Evolutionary conservation across 352 stramenopile species (phyloP), one percentile per base, ranked within the genome.

Genomic region (Globisporangium recalcitrans): DNA sequence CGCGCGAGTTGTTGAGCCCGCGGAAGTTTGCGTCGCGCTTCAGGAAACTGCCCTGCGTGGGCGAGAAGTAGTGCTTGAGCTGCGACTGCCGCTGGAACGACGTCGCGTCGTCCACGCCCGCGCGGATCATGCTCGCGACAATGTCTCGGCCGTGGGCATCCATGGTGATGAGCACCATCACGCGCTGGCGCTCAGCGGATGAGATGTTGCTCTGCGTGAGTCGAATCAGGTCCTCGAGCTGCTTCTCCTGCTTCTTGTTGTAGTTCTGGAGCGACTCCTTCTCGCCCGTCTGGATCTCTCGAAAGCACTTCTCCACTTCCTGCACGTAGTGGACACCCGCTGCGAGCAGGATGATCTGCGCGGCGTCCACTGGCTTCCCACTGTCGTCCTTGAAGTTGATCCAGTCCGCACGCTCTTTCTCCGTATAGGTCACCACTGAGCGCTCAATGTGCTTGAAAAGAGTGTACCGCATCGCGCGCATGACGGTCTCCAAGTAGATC

Each of bases 91-190:
- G 98, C 71, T 97, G 86, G 66, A 98, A 98, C 11, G 80, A 87
- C 32, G 74, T 85, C 1, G 78, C 76, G 49, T 97, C 77, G 32
- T 87, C 74, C 9, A 98, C 88, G 21, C 87, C 87, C 1, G 87
- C 85, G 27, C 90, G 86, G 57, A 98, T 96, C 83, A 98, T 97
- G 55, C 93, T 93, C n/a, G 95, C 85, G n/a, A 98, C 90, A 46
- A 98, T 96, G 74, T 98, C 95, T 66, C 95, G 88, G 9, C 85
- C 87, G 66, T 98, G 95, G 4, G 93, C 91, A 66, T 98, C 94
- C 88, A 98, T 98, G 0, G 94, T 98, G 68, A 98, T 98, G 26
- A 97, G 85, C 26, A 96, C 88, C 93, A 98, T 98, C 42, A 98
- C 89, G 52, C 95, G 87, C 46, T 95, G 92, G 13, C 95, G 88